A percentile compares a stretch with the other conserved stretches of the same genome.
Conservation (phyloP, 352 stramenopile genomes). For the Aphanomyces stellatus region DNA sequence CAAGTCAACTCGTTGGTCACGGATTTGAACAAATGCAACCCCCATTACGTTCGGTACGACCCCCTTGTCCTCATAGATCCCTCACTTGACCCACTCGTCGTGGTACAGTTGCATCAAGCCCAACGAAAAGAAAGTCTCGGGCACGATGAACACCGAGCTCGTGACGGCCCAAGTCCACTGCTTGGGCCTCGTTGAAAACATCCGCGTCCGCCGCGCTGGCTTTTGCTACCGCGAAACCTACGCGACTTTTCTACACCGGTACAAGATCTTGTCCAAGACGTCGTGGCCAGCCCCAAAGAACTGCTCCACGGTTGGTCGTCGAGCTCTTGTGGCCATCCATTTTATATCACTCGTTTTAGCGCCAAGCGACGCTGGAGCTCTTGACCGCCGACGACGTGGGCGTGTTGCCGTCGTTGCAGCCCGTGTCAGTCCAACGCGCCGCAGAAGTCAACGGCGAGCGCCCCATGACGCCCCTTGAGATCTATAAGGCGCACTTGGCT, state of each 20-base stretch:
- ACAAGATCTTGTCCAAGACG: conserved; percentile 26
- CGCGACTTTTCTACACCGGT: conserved; percentile 28
- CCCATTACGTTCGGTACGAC: conserved; percentile 20
- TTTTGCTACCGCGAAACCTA: conserved; percentile 30
- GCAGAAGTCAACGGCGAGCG: conserved; percentile 12
- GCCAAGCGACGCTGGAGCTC: conserved; percentile 62
- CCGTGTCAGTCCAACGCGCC: not conserved
- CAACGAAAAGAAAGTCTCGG: conserved; percentile 20
- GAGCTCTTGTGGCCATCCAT: too few species aligned
- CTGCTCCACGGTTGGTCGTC: conserved; percentile 2
- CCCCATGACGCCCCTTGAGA: conserved; percentile 5
- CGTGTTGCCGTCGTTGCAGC: conserved; percentile 24
- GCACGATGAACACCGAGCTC: conserved; percentile 23
- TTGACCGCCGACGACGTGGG: conserved; percentile 51
- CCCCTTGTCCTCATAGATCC: too few species aligned
- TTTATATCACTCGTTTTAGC: conserved; percentile 23
- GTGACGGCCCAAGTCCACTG: conserved; percentile 24
- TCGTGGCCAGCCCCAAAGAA: conserved; percentile 13
- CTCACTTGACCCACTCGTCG: not conserved
- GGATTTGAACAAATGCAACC: conserved; percentile 16
- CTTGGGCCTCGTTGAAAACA: conserved; percentile 32
- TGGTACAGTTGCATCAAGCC: conserved; percentile 19
- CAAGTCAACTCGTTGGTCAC: conserved; percentile 11
- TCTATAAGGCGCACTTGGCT: conserved; percentile 6
- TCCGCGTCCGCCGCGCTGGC: conserved; percentile 27